phyloP scores from a whole-genome alignment of 179 eudicot species.

The Beta lomatogona region DNA sequence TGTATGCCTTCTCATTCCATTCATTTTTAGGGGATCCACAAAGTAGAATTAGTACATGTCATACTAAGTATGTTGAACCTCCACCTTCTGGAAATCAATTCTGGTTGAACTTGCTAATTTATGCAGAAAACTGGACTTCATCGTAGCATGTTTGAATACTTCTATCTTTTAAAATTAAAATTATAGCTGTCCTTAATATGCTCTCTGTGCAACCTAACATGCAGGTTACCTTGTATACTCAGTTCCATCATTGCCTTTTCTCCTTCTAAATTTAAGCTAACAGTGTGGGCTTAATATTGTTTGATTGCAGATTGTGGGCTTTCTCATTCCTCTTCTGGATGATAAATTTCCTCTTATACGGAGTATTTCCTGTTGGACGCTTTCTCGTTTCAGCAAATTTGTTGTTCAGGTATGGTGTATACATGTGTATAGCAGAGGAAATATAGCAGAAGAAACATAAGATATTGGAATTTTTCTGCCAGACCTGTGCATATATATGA shows the following conservation, averaged over 20 bases:
- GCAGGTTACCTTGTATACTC: not conserved
- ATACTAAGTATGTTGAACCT: too few relatives aligned
- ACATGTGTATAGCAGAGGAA: not conserved
- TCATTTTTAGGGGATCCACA: not conserved
- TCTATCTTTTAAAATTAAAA: not conserved
- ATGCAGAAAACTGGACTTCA: not conserved
- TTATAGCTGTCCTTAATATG: not conserved
- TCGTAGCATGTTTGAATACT: not conserved
- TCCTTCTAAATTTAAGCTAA: not conserved
- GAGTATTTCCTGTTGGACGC: slow-evolving; percentile 97
- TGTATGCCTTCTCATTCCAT: not conserved
- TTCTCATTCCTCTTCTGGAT: slow-evolving; percentile 88
- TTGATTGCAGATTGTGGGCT: slow-evolving; percentile 68
- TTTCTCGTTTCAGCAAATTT: slow-evolving; percentile 95
- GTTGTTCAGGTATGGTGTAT: slow-evolving; percentile 68
- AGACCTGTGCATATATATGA: not conserved
- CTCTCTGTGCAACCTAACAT: not conserved
- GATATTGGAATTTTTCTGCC: not conserved
- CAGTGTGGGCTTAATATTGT: not conserved
- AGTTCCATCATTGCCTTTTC: not conserved
- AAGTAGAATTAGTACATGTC: not conserved
- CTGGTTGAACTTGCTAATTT: not conserved
- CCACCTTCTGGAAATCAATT: not conserved
- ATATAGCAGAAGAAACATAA: not conserved
- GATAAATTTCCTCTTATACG: slow-evolving; percentile 96